Evolutionary conservation across 2,329 filamentous ascomycete genomes (phyloP).

Genomic region (Scedosporium boydii): DNA sequence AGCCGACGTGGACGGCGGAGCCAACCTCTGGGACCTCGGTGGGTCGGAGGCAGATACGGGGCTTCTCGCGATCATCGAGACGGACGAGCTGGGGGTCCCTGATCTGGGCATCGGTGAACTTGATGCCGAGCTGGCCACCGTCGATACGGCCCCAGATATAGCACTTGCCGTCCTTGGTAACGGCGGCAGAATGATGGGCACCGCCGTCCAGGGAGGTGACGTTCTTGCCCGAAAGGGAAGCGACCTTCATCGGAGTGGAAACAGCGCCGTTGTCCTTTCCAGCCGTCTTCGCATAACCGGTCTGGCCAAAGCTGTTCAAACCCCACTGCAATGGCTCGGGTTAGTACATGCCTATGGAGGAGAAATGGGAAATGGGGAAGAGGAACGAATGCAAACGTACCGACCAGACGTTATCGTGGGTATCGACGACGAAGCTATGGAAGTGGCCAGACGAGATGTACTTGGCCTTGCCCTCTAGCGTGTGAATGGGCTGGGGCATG

Average conservation of each 20-base stretch:
- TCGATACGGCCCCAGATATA: slow-evolving; percentile 47
- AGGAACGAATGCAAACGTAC: slow-evolving; percentile 39
- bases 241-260: slow-evolving; percentile 53
- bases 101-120: slow-evolving; percentile 36
- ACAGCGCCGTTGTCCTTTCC: slow-evolving; percentile 45
- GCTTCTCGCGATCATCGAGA: slow-evolving; percentile 43
- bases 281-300: slow-evolving; percentile 38
- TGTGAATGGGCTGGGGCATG: slow-evolving; percentile 25
- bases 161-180: slow-evolving; percentile 37
- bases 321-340: slow-evolving; percentile 63
- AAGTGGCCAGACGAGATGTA: slow-evolving; percentile 55
- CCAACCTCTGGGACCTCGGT: slow-evolving; percentile 44
- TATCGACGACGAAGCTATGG: slow-evolving; percentile 54
- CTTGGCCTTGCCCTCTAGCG: slow-evolving; percentile 53
- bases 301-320: slow-evolving; percentile 71
- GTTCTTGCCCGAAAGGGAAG: slow-evolving; percentile 46
- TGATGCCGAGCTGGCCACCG: slow-evolving; percentile 39
- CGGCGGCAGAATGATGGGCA: slow-evolving; percentile 57
- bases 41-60: slow-evolving; percentile 53
- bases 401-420: slow-evolving; percentile 42
- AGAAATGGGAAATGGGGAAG: slow-evolving; percentile 31
- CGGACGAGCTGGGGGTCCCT: slow-evolving; percentile 37
- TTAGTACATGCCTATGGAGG: slow-evolving; percentile 35
- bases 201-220: slow-evolving; percentile 57
- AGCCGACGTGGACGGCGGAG: slow-evolving; percentile 35